Percentiles rank a stretch among this genome's conserved stretches.
phyloP scores from a whole-genome alignment of 345 rosid species.

The Psidium guajava region DNA sequence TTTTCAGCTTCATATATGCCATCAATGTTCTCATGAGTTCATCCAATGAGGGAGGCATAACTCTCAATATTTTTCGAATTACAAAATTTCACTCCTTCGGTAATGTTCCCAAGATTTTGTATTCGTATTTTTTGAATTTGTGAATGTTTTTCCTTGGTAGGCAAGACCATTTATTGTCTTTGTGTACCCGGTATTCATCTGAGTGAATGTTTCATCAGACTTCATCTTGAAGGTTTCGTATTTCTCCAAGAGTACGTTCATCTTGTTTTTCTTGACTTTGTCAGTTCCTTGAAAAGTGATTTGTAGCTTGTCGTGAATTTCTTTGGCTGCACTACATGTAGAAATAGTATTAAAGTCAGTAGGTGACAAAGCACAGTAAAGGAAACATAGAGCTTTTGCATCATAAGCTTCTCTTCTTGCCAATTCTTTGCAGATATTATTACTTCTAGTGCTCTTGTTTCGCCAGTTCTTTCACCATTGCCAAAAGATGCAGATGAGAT shows the following conservation, averaged over 20 bases:
- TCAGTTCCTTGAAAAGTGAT: background rate
- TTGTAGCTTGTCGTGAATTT: background rate
- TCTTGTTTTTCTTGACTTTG: background rate
- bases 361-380: background rate
- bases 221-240: background rate
- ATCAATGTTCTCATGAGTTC: background rate
- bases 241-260: background rate
- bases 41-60: background rate
- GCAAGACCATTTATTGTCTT: background rate
- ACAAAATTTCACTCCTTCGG: background rate
- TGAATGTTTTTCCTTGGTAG: background rate
- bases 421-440: too few species aligned
- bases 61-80: background rate
- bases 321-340: background rate
- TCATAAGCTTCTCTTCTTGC: background rate
- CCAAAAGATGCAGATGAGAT: too few species aligned
- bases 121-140: background rate
- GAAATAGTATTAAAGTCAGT: background rate
- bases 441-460: too few species aligned
- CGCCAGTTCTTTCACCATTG: too few species aligned
- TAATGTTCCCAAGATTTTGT: background rate
- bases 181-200: background rate
- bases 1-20: background rate
- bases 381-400: background rate
- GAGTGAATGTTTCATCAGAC: background rate